Percentiles rank a stretch among this genome's conserved stretches.
Evolutionary conservation across 2,329 filamentous ascomycete genomes (phyloP).

Genomic region (Mycosphaerelloides madeirae): DNA sequence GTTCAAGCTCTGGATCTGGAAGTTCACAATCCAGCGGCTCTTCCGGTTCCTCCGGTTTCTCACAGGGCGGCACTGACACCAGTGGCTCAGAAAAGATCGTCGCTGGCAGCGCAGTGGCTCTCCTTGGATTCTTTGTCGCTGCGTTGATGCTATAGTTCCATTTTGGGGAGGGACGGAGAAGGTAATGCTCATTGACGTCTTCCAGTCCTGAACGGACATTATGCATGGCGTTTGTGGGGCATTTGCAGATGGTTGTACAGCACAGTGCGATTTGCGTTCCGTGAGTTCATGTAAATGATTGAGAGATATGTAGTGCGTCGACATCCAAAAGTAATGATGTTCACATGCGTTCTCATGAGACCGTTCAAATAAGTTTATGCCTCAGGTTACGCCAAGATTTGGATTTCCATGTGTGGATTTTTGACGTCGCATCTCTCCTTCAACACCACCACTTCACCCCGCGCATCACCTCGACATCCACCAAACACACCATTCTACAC

Average conservation of each 20-base stretch:
- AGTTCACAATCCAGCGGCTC: constrained; percentile 26
- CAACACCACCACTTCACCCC: background rate
- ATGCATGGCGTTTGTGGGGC: constrained; percentile 7
- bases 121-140: constrained; percentile 35
- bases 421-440: background rate
- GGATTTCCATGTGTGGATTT: too few species aligned
- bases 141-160: constrained; percentile 31
- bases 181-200: constrained; percentile 15
- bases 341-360: background rate
- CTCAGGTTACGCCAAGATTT: constrained; percentile 5
- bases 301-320: constrained; percentile 5
- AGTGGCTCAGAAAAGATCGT: constrained; percentile 29
- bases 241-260: constrained; percentile 13
- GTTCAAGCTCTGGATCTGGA: background rate
- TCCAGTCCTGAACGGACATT: constrained; percentile 10
- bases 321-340: constrained; percentile 6
- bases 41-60: constrained; percentile 26
- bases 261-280: constrained; percentile 6
- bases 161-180: constrained; percentile 3
- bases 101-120: constrained; percentile 34
- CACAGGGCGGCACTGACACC: constrained; percentile 24
- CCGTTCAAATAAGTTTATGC: too few species aligned
- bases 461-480: background rate
- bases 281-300: constrained; percentile 15
- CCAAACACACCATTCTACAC: background rate